Base-by-base conservation (phyloP, 1,139 yeast genomes). In the Yamadazyma oceani region DNA sequence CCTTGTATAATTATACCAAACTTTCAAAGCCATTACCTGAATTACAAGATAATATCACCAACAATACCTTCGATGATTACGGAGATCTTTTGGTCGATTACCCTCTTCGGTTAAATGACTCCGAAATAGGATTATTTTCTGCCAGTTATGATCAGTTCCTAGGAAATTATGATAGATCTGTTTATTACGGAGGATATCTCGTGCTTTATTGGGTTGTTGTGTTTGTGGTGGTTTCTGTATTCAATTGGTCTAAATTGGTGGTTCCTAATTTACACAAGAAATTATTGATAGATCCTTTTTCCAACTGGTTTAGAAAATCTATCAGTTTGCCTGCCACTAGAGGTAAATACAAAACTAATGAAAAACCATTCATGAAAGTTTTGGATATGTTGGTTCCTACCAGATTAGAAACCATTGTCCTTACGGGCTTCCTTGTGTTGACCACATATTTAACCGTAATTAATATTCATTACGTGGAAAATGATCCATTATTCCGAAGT, bases 351-450 rank as follows among this genome's bases (percentile, higher is more conserved):
- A 63, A 62, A 37, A 60, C 70, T 16, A 44, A 46, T 17, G 68
- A 61, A 37, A 45, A 49, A 29, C 50, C 50, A 11, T 45, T 59
- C 15, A 51, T 62, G 22, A 54, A 60, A 5, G 41, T 60, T 19
- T 53, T 69, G 17, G 62, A 69, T 55, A 43, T 58, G 64, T 31
- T 73, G 27, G 56, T 82, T 10, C 95, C 95, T 0, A 77, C 89
- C 0, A 69, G 94, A 41, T 61, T 75, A 43, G 94, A 84, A 57
- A 54, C 80, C 0, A 43, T 78, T 6, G 61, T 78, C 31, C 60
- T 82, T 14, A 44, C 60, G 9, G 62, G 74, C 8, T 82, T 78
- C 56, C 49, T 75, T 10, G 52, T 69, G 2, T 56, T 82, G 41
- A 65, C 71, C 31, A 40, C 73, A 9, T 62, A 77, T 14, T 62